phyloP scores from a whole-genome alignment of 371 early-diverging fungal species.

The Neoconidiobolus thromboides region DNA sequence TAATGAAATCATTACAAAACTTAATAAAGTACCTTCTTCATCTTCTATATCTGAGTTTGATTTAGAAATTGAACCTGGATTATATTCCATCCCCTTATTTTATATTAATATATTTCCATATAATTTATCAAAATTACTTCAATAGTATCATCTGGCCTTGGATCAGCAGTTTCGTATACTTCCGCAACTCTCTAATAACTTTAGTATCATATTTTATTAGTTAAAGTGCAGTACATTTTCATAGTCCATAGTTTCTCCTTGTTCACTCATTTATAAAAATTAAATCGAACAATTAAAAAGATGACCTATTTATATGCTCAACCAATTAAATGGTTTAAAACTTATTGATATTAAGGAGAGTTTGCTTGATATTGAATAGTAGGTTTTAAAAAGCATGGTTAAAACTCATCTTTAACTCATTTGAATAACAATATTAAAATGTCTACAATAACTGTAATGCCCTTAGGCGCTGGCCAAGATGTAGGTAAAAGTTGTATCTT shows the following conservation, averaged over 20 bases:
- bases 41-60: neutral
- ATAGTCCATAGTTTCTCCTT: too few relatives aligned
- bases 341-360: too few relatives aligned
- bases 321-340: too few relatives aligned
- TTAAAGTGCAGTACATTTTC: too few relatives aligned
- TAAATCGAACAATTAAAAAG: too few relatives aligned
- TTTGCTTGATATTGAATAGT: too few relatives aligned
- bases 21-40: neutral
- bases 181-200: neutral
- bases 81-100: neutral
- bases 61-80: neutral
- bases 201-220: too few relatives aligned
- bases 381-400: too few relatives aligned
- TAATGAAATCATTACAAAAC: neutral
- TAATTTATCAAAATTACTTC: neutral
- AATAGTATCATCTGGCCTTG: neutral
- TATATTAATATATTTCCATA: neutral
- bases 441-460: constrained; percentile 13
- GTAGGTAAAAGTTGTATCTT: constrained; percentile 89
- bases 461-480: constrained; percentile 52
- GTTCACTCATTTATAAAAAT: too few relatives aligned
- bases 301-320: too few relatives aligned
- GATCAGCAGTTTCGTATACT: neutral
- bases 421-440: neutral
- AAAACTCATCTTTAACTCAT: neutral